Evolutionary conservation across 2,329 filamentous ascomycete genomes (phyloP).

Genomic region (Botrytis pseudocinerea): DNA sequence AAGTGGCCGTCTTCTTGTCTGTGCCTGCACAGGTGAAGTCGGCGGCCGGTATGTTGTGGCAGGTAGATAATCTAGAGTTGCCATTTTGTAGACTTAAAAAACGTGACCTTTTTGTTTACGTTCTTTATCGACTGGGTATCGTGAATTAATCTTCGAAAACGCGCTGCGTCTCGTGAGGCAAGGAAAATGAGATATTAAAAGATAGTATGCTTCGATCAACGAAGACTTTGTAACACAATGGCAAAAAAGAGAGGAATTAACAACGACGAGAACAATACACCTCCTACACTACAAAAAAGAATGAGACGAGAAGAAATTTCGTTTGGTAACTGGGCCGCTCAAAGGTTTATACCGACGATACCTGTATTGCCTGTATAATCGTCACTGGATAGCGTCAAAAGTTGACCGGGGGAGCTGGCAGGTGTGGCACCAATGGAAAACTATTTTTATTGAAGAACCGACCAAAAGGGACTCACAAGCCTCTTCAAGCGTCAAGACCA

Average conservation of each 20-base stretch:
- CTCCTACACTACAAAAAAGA: slow-evolving; percentile 20
- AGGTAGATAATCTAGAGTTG: slow-evolving; percentile 46
- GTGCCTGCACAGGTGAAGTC: slow-evolving; percentile 53
- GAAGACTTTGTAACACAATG: slow-evolving; percentile 39
- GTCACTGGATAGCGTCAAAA: slow-evolving; percentile 18
- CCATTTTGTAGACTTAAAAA: slow-evolving; percentile 37
- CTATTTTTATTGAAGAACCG: slow-evolving; percentile 23
- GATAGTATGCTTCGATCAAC: slow-evolving; percentile 44
- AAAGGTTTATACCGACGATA: slow-evolving; percentile 22
- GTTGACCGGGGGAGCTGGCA: not conserved
- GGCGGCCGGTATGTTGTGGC: slow-evolving; percentile 52
- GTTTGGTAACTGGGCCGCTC: slow-evolving; percentile 15
- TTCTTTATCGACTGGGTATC: slow-evolving; percentile 28
- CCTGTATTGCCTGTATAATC: slow-evolving; percentile 10
- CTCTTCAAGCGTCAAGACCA: slow-evolving; percentile 19
- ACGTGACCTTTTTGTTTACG: slow-evolving; percentile 28
- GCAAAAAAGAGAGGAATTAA: slow-evolving; percentile 25
- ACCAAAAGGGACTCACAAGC: slow-evolving; percentile 11
- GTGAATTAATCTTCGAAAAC: slow-evolving; percentile 33
- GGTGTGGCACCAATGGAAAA: slow-evolving; percentile 7
- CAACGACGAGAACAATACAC: slow-evolving; percentile 23
- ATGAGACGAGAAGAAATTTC: slow-evolving; percentile 16
- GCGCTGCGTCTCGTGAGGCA: slow-evolving; percentile 34
- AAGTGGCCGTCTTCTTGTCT: slow-evolving; percentile 53
- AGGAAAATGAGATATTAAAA: slow-evolving; percentile 38